These are phyloP conservation scores for Linum tenue DNA, from an alignment of 345 rosid genomes.

Conservation along the genomic window DNA sequence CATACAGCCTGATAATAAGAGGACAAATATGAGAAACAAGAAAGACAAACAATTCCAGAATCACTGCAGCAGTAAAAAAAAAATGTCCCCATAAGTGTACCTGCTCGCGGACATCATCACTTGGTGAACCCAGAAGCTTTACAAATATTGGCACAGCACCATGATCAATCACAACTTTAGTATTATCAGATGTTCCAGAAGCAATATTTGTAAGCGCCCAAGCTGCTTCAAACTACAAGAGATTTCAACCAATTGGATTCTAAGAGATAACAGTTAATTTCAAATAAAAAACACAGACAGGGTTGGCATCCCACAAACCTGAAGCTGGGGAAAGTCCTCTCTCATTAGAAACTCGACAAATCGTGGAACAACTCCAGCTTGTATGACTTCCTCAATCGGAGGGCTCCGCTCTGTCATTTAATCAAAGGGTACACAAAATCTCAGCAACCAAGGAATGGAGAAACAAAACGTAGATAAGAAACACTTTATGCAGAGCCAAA, in stretches of 20 bases:
- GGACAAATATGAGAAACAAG: background rate
- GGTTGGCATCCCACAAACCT: background rate
- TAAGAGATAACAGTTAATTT: background rate
- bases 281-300: background rate
- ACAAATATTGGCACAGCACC: constrained; percentile 4
- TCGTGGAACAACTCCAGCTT: constrained; percentile 7
- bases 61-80: background rate
- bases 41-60: background rate
- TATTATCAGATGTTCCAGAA: constrained; percentile 8
- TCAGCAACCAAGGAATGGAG: too few species aligned
- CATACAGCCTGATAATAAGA: constrained; percentile 52
- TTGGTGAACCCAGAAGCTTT: constrained; percentile 4
- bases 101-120: constrained; percentile 9
- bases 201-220: constrained; percentile 9
- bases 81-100: background rate
- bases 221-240: constrained; percentile 5
- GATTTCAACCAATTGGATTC: background rate
- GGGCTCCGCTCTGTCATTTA: background rate
- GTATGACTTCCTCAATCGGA: constrained; percentile 8
- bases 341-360: constrained; percentile 6
- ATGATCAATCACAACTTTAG: constrained; percentile 7
- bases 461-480: background rate
- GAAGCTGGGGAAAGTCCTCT: constrained; percentile 6
- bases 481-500: background rate
- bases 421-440: background rate